A percentile compares a stretch with the other conserved stretches of the same genome.
Conservation (phyloP, 225 moss, liverwort and hornwort species). For the Polytrichum formosum region DNA sequence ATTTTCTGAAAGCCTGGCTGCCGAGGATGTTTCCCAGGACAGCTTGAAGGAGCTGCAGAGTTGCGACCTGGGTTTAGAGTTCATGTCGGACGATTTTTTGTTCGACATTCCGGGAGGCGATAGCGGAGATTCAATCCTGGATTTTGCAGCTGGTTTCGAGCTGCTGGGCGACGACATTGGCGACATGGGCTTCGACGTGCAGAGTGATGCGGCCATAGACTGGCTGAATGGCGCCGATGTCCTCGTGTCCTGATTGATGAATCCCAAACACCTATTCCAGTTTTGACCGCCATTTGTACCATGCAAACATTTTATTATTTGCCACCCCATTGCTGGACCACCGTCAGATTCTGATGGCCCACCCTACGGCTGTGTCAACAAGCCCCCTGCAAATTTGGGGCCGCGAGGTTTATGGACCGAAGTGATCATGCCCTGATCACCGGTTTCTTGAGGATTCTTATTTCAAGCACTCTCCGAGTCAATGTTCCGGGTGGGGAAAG, state of each 20-base stretch:
- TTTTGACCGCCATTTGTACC: background rate
- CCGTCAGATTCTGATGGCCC: no score
- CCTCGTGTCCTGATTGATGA: background rate
- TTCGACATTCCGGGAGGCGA: constrained; percentile 40
- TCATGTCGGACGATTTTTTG: constrained; percentile 29
- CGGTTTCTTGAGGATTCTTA: no score
- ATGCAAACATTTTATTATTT: no score
- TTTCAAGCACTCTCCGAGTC: no score
- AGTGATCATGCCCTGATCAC: no score
- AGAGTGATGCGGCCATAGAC: constrained; percentile 14
- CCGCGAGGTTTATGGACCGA: no score
- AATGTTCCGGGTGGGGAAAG: no score
- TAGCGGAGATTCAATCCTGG: constrained; percentile 13
- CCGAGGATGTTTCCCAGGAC: background rate
- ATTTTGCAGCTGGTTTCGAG: constrained; percentile 5
- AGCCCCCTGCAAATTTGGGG: background rate
- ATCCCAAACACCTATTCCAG: background rate
- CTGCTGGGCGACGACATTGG: constrained; percentile 24
- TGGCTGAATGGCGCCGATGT: constrained; percentile 34
- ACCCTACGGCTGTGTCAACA: background rate
- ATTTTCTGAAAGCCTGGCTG: background rate
- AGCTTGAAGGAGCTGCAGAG: constrained; percentile 16
- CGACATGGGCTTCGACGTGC: constrained; percentile 19
- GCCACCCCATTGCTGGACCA: no score
- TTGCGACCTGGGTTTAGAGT: background rate